These are phyloP conservation scores for Phytophthora boehmeriae DNA, from an alignment of 352 stramenopile genomes.

Conservation along the genomic window DNA sequence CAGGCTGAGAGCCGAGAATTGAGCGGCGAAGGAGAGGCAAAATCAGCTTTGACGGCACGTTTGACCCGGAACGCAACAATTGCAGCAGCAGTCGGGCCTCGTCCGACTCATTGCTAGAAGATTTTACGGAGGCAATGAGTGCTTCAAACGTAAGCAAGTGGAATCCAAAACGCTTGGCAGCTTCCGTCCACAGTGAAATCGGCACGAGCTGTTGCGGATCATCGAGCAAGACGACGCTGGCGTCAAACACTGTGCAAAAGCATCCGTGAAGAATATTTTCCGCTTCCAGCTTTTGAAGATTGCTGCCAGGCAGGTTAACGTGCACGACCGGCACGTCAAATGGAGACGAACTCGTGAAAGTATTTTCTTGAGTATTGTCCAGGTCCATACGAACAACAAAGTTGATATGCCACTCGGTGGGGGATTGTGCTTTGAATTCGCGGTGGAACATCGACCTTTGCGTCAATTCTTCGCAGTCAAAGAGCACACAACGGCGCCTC, in stretches of 20 bases:
- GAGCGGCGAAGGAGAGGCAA: conserved; percentile 31
- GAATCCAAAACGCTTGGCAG: conserved; percentile 33
- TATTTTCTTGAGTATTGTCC: background rate
- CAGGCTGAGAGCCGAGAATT: conserved; percentile 20
- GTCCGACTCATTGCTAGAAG: conserved; percentile 17
- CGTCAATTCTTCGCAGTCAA: conserved; percentile 28
- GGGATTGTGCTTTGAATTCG: conserved; percentile 22
- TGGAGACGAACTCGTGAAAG: background rate
- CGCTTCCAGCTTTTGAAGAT: background rate
- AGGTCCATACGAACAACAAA: conserved; percentile 23
- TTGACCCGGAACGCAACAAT: conserved; percentile 33
- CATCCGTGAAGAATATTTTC: conserved; percentile 19
- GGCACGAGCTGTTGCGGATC: conserved; percentile 24
- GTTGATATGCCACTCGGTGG: conserved; percentile 27
- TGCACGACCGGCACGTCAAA: conserved; percentile 21
- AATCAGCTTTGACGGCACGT: conserved; percentile 28
- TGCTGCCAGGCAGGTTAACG: conserved; percentile 3
- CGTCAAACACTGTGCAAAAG: conserved; percentile 41
- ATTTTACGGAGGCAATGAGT: conserved; percentile 26
- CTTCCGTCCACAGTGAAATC: conserved; percentile 2
- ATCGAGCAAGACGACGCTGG: conserved; percentile 33
- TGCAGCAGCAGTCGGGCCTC: conserved; percentile 31
- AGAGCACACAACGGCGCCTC: conserved; percentile 32
- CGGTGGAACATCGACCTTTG: conserved; percentile 14
- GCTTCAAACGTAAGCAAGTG: conserved; percentile 33